Base-by-base conservation (phyloP, 1,139 yeast species). In the Zygosaccharomyces sapae region DNA sequence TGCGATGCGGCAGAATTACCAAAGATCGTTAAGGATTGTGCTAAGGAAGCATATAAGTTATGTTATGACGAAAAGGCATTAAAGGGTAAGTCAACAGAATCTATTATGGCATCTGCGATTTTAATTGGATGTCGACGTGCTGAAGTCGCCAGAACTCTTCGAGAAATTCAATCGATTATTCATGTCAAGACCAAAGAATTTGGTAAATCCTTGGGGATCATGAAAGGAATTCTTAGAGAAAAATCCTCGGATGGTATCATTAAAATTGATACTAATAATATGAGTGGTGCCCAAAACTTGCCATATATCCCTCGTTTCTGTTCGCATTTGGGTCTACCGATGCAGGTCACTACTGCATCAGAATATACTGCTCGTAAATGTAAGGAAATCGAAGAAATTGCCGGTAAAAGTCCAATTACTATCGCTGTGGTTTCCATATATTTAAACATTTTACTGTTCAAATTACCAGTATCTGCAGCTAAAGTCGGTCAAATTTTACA, bases 381-480 rank as follows among this genome's bases (percentile, higher is more conserved):
- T 60, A 87, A 88, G 62, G 96, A 86, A 50, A 85, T 85, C 51
- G 97, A 97, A 46, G 95, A 94, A 25, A 75, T 92, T 62, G 97
- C 96, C 6, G 98, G 98, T 59, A 80, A 97, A 58, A 88, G 97
- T 1, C 98, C 98, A 29, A 90, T 92, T 44, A 92, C 98, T 33
- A 88, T 92, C 61, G 97, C 98, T 0, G 97, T 97, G 5, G 95
- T 97, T 0, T 96, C 95, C 3, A 92, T 92, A 45, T 92, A 90
- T 69, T 84, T 92, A 86, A 89, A 97, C 3, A 86, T 94, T 4
- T 72, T 86, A 12, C 72, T 92, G 20, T 90, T 90, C 67, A 87
- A 87, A 33, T 82, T 77, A 4, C 83, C 81, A 50, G 67, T 68
- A 55, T 44, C 86, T 6, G 94, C 96, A 1, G 72, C 86, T 2